Percentiles rank a stretch among this genome's conserved stretches.
phyloP scores from a whole-genome alignment of 2,329 filamentous ascomycete species.

The Monosporascus cannonballus region DNA sequence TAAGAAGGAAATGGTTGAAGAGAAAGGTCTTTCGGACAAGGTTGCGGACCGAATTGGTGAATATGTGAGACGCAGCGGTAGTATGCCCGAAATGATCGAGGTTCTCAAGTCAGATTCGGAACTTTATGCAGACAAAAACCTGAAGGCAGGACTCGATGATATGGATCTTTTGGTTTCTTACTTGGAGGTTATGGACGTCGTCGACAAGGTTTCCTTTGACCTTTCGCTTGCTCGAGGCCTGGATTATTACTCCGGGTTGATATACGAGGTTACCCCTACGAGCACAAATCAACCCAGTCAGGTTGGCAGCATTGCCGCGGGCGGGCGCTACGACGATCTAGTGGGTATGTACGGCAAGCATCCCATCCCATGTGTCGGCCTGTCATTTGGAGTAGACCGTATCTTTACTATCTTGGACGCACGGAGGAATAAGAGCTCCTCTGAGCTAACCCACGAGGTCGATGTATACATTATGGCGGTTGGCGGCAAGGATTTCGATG shows the following conservation, averaged over 20 bases:
- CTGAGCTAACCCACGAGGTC: constrained; percentile 48
- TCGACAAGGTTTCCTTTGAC: constrained; percentile 78
- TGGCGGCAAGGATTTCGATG: constrained; percentile 66
- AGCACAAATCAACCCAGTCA: constrained; percentile 4
- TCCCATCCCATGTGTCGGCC: constrained; percentile 83
- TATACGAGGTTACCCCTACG: constrained; percentile 63
- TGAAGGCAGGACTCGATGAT: constrained; percentile 75
- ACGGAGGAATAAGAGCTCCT: constrained; percentile 47
- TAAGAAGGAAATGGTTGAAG: constrained; percentile 81
- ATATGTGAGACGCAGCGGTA: constrained; percentile 72
- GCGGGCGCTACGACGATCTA: constrained; percentile 86
- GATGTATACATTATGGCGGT: constrained; percentile 76
- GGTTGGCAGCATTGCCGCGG: constrained; percentile 68
- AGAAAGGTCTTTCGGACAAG: constrained; percentile 72
- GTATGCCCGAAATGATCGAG: constrained; percentile 63
- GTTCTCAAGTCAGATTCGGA: constrained; percentile 61
- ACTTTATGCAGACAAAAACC: constrained; percentile 64
- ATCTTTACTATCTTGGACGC: constrained; percentile 92
- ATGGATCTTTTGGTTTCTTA: constrained; percentile 78
- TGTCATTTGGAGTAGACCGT: constrained; percentile 91
- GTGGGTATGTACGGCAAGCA: constrained; percentile 90
- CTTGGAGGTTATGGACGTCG: constrained; percentile 68
- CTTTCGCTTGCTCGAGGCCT: constrained; percentile 83
- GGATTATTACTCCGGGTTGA: constrained; percentile 89
- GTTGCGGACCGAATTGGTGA: constrained; percentile 84